These are phyloP conservation scores for Protoeuglena noctilucae DNA, from an alignment of 139 green algal genomes.

Conservation along the genomic window DNA sequence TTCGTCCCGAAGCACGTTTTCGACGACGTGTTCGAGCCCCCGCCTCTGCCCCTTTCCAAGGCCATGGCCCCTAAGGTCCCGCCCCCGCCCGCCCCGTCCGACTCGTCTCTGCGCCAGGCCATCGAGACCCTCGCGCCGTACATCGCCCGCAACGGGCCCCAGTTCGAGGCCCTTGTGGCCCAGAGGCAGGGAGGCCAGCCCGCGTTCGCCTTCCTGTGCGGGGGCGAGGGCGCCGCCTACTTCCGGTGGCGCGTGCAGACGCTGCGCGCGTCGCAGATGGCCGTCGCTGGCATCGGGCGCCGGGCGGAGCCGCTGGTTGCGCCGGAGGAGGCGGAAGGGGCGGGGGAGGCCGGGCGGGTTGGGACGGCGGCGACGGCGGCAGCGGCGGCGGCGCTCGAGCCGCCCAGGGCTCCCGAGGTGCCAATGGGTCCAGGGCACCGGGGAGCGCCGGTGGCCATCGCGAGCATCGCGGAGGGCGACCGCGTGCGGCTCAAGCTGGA, in stretches of 20 bases:
- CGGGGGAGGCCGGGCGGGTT: not conserved
- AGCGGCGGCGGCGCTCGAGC: slow-evolving; percentile 6
- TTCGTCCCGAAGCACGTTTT: too few relatives aligned
- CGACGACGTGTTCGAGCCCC: too few relatives aligned
- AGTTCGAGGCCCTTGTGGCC: slow-evolving; percentile 61
- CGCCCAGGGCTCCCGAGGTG: slow-evolving; percentile 2
- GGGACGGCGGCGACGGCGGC: slow-evolving; percentile 1
- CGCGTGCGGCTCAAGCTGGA: slow-evolving; percentile 27
- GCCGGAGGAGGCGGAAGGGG: not conserved
- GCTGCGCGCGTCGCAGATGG: not conserved
- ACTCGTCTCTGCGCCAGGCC: slow-evolving; percentile 27
- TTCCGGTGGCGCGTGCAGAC: slow-evolving; percentile 42
- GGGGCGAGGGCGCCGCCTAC: slow-evolving; percentile 48
- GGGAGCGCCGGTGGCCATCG: too few relatives aligned
- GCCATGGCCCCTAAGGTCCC: too few relatives aligned
- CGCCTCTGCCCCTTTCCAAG: too few relatives aligned
- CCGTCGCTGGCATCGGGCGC: not conserved
- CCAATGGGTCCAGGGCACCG: slow-evolving; percentile 1
- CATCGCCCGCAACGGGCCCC: slow-evolving; percentile 63
- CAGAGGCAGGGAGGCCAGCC: slow-evolving; percentile 28
- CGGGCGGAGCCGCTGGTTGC: not conserved
- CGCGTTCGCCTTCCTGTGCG: slow-evolving; percentile 48
- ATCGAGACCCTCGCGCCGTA: slow-evolving; percentile 61
- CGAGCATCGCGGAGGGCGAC: slow-evolving; percentile 26
- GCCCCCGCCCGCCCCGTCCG: slow-evolving; percentile 18